Conservation (phyloP, 1,284 basidiomycete species). For the Melampsora abietis-canadensis region DNA sequence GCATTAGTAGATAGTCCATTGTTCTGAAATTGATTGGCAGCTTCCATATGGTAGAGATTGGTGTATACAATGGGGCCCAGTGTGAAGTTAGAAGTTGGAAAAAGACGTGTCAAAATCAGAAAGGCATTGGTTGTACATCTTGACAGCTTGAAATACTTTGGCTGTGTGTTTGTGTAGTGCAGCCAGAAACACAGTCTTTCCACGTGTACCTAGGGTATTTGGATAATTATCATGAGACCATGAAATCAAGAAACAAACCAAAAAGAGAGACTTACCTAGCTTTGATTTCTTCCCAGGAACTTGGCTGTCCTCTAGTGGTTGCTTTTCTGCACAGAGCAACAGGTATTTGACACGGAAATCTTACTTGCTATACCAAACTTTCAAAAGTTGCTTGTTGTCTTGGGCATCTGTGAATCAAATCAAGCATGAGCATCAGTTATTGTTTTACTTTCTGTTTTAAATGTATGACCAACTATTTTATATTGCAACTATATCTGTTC, state of each 20-base stretch:
- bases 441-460: too few relatives aligned
- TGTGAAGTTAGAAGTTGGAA: too few relatives aligned
- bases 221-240: neutral
- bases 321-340: neutral
- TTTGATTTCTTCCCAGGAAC: neutral
- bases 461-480: too few relatives aligned
- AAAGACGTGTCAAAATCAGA: too few relatives aligned
- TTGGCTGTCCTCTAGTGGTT: neutral
- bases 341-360: neutral
- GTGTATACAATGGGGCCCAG: neutral
- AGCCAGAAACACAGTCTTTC: neutral
- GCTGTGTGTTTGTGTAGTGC: neutral
- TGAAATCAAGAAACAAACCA: neutral
- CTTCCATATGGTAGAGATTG: neutral
- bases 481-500: too few relatives aligned
- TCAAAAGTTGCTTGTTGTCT: neutral
- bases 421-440: too few relatives aligned
- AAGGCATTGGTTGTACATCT: neutral
- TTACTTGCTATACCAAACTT: constrained; percentile 2
- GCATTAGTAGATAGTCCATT: constrained; percentile 4
- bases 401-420: neutral
- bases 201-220: neutral
- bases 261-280: neutral
- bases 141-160: neutral
- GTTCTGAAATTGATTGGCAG: neutral